These are phyloP conservation scores for Saccharomyces pastorianus DNA, from an alignment of 1,139 yeast species.

Conservation along the genomic window DNA sequence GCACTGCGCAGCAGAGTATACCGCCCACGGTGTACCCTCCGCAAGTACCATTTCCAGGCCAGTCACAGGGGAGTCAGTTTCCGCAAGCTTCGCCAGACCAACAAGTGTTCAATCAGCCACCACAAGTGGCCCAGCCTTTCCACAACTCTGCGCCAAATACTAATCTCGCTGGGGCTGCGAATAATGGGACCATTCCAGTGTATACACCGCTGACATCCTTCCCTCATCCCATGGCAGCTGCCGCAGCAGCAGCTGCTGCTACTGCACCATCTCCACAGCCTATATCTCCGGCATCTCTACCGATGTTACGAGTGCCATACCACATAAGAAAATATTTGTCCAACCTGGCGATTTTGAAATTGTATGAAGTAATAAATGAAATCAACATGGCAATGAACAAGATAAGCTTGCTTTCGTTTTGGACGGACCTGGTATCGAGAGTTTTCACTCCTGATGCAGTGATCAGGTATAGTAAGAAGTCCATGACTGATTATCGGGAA, in stretches of 20 bases:
- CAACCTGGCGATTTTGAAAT: conserved; percentile 17
- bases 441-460: conserved; percentile 44
- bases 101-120: background rate
- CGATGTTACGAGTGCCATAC: conserved; percentile 5
- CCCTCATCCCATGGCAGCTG: conserved; percentile 8
- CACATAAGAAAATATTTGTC: conserved; percentile 15
- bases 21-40: background rate
- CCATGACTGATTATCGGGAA: conserved; percentile 42
- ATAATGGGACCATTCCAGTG: background rate
- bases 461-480: conserved; percentile 39
- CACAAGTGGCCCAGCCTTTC: background rate
- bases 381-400: conserved; percentile 19
- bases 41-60: background rate
- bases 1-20: background rate
- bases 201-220: background rate
- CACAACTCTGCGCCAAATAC: background rate
- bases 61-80: background rate
- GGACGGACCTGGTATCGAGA: conserved; percentile 42
- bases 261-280: conserved; percentile 3
- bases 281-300: conserved; percentile 4
- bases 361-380: conserved; percentile 15
- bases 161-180: background rate
- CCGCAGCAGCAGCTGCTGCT: conserved; percentile 12
- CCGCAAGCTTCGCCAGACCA: background rate
- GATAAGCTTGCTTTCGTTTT: conserved; percentile 37